A percentile compares a stretch with the other conserved stretches of the same genome.
These are phyloP conservation scores for Trichoderma pleuroti DNA, from an alignment of 2,329 filamentous ascomycete genomes.

Conservation along the genomic window DNA sequence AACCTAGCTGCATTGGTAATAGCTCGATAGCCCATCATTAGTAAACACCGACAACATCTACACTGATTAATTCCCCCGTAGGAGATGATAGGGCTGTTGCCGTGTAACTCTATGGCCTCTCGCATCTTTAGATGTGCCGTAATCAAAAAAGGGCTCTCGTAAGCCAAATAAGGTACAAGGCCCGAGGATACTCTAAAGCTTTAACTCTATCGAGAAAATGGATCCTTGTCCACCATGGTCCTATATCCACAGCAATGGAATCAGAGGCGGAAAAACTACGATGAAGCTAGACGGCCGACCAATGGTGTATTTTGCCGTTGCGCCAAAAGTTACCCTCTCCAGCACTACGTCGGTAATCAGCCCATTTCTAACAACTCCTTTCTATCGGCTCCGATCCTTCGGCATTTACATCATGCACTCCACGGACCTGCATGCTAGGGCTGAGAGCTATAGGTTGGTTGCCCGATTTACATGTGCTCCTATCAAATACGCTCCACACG, in stretches of 20 bases:
- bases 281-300: not conserved
- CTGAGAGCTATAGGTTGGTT: not conserved
- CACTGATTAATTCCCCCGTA: not conserved
- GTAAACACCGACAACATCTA: not conserved
- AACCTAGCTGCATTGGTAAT: not conserved
- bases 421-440: not conserved
- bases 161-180: not conserved
- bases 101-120: not conserved
- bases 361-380: not conserved
- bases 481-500: no score
- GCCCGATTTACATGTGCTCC: not conserved
- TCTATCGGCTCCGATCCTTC: not conserved
- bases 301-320: not conserved
- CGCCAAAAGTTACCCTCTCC: not conserved
- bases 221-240: not conserved
- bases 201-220: not conserved
- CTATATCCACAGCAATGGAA: not conserved
- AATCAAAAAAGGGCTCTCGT: not conserved
- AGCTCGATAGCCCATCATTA: not conserved
- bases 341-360: not conserved
- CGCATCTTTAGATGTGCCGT: not conserved
- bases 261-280: not conserved
- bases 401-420: not conserved
- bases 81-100: not conserved
- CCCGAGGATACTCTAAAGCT: not conserved